phyloP scores from a whole-genome alignment of 257 asterid genomes.

The Fraxinus pennsylvanica region DNA sequence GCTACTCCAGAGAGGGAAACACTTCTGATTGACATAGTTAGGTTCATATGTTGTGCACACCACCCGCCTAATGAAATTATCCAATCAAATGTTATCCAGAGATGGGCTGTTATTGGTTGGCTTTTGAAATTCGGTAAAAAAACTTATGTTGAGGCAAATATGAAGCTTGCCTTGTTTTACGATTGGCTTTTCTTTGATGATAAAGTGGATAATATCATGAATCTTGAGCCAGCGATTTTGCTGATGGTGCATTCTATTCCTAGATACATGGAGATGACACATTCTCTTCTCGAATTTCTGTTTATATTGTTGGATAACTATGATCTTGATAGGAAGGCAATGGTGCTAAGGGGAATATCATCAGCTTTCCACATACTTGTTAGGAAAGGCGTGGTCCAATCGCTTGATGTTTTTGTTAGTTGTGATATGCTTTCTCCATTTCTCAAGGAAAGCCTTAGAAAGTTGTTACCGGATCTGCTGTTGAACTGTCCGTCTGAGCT shows the following conservation, averaged over 20 bases:
- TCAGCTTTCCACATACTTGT: slow-evolving; percentile 52
- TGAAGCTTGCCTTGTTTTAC: slow-evolving; percentile 71
- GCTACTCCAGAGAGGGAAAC: slow-evolving; percentile 48
- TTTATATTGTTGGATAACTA: slow-evolving; percentile 61
- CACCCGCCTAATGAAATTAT: slow-evolving; percentile 68
- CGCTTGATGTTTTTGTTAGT: slow-evolving; percentile 55
- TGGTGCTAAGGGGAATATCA: slow-evolving; percentile 49
- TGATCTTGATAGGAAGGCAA: slow-evolving; percentile 69
- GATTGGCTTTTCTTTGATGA: slow-evolving; percentile 87
- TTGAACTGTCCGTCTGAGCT: slow-evolving; percentile 19
- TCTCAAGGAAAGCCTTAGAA: slow-evolving; percentile 58
- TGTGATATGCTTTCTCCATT: slow-evolving; percentile 55
- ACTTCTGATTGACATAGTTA: slow-evolving; percentile 59
- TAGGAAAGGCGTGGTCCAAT: slow-evolving; percentile 54
- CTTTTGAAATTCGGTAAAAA: slow-evolving; percentile 50
- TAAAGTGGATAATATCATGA: slow-evolving; percentile 61
- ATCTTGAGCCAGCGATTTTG: slow-evolving; percentile 70
- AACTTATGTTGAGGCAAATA: slow-evolving; percentile 63
- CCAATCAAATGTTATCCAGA: slow-evolving; percentile 57
- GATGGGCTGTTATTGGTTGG: slow-evolving; percentile 92
- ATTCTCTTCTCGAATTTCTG: slow-evolving; percentile 71
- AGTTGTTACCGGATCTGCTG: slow-evolving; percentile 36
- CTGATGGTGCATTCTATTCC: slow-evolving; percentile 76
- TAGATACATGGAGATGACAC: slow-evolving; percentile 60
- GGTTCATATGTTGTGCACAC: slow-evolving; percentile 80